Base-by-base conservation (phyloP, 345 rosid genomes). In the Jatropha curcas region DNA sequence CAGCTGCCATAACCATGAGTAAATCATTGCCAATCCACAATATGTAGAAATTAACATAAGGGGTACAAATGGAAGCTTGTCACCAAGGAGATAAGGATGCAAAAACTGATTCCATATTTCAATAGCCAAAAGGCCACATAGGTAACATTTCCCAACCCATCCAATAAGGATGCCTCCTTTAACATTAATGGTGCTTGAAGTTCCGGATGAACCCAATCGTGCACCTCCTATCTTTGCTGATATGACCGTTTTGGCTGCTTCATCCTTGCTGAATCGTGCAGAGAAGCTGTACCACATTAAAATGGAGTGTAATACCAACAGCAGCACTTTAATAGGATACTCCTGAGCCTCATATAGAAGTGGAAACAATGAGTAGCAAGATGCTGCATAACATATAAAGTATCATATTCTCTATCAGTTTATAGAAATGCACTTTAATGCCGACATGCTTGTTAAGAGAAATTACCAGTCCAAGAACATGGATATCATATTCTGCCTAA, bases 1-100 rank as follows among this genome's bases (percentile, higher is more conserved):
- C 9, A 95, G 86, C 82, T 92, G 99, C 96, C 97, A 95, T 76
- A 88, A 66, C 99, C 97, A 95, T 22, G 96, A 92, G 81, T 89
- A 89, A 74, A 77, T 71, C 16, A 88, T 76, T 65, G 86, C 93
- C 20, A 95, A 1, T 24, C 88, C 88, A 84, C 96, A 95, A 62
- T 83, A 92, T 35, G 81, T 78, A 17, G 99, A 95, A 53, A 88
- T 82, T 80, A 89, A 81, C 91, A 94, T 70, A 22, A 94, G 84
- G 41, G 98, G 98, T 41, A 90, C 2, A 71, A 90, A 94, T 19
- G 96, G 94, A 76, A 81, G 85, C 80, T 81, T 81, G 8, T 88
- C 89, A 76, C 96, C 90, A 46, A 94, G 79, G 34, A 92, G 71
- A 70, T 77, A 73, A 24, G 96, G 92, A 68, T 85, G 94, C 74